A percentile compares a stretch with the other conserved stretches of the same genome.
Evolutionary conservation across 257 asterid species (phyloP).

Genomic region (Nicotiana undulata): DNA sequence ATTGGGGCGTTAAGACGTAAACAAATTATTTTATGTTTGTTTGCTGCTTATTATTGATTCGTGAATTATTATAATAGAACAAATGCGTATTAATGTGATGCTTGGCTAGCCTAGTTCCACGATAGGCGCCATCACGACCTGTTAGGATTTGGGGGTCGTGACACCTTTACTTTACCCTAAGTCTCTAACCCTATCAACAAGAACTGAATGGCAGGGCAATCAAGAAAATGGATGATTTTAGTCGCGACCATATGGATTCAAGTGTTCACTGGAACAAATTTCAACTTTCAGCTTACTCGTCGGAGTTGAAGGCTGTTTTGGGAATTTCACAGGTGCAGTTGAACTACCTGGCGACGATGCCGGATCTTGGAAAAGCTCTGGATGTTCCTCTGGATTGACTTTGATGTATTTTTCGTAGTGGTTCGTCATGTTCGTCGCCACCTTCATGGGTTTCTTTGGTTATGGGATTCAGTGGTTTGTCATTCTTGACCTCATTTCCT

Average conservation of each 20-base stretch:
- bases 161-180: too few relatives aligned
- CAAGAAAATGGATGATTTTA: conserved; percentile 79
- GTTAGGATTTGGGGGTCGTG: too few relatives aligned
- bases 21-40: too few relatives aligned
- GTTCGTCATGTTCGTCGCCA: conserved; percentile 70
- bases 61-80: too few relatives aligned
- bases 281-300: conserved; percentile 87
- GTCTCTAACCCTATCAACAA: too few relatives aligned
- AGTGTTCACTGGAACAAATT: conserved; percentile 85
- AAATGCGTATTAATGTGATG: too few relatives aligned
- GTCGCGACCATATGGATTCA: conserved; percentile 83
- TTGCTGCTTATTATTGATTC: too few relatives aligned
- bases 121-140: too few relatives aligned
- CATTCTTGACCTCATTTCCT: conserved; percentile 26
- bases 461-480: conserved; percentile 88
- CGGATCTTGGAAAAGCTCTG: conserved; percentile 78
- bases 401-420: conserved; percentile 54
- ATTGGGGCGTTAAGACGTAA: too few relatives aligned
- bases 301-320: conserved; percentile 59
- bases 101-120: too few relatives aligned
- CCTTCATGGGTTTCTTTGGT: conserved; percentile 70
- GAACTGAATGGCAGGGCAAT: conserved; percentile 37
- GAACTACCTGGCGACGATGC: conserved; percentile 79
- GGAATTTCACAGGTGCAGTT: conserved; percentile 83
- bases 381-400: conserved; percentile 91